Base-by-base conservation (phyloP, 2,329 filamentous ascomycete genomes). In the Onygenales sp. region DNA sequence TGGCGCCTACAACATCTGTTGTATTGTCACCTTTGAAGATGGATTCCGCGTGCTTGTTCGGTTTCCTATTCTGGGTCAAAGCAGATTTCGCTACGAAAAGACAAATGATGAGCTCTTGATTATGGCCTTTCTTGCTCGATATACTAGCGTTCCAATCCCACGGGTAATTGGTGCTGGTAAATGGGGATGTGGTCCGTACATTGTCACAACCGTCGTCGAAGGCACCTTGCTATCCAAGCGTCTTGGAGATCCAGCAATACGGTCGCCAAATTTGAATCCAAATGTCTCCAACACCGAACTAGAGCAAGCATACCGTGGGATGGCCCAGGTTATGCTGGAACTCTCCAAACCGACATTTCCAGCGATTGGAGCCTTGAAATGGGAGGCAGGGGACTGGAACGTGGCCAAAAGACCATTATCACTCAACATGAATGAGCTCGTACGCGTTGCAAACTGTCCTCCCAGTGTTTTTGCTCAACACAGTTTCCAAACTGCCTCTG, bases 1-100 rank as follows among this genome's bases (percentile, higher is more conserved):
- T 54, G 14, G 54, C 55, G 3, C 55, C 57, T 46, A 58, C 59
- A 47, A 60, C 58, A 42, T 63, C 57, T 42, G 58, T 43, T 51
- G 27, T 14, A 38, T 48, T n/a, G 54, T 56, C 35, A 56, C 46
- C 2, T 54, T 56, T 27, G 54, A 56, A 51, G 54, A 56, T 39
- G 54, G 51, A 10, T 47, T 47, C 21, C 54, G 51, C 11, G 54
- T 49, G 5, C 13, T 53, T 33, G 50, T 49, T 41, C 50, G 55
- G 3, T 55, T 52, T n/a, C 50, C 54, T 1, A 53, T 53, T 27
- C 17, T 27, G 21, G 42, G 42, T 13, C n/a, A 14, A 44, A 54
- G 53, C 32, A 49, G 53, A 21, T 55, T 55, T 52, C 53, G 53
- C 49, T 47, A 33, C 10, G 53, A 55, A 39, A 55, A 55, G 41